Conservation (phyloP, 768 basidiomycete genomes). For the Calvatia gigantea region DNA sequence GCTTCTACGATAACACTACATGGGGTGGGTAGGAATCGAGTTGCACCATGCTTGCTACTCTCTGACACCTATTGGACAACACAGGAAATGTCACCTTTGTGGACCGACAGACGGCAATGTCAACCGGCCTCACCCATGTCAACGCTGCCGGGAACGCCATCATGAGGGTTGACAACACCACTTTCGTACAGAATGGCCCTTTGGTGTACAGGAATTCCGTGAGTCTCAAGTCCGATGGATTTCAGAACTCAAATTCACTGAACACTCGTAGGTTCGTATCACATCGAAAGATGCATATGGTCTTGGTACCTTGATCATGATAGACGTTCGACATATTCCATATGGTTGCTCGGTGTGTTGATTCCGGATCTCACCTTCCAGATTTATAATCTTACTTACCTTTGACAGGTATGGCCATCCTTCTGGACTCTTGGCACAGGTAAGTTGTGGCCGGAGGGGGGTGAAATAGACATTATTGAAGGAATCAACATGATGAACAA, state of each 20-base stretch:
- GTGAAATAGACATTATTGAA: constrained; percentile 71
- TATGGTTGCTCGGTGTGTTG: constrained; percentile 49
- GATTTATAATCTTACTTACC: not conserved
- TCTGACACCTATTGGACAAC: constrained; percentile 5
- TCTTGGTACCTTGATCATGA: constrained; percentile 40
- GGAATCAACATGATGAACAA: constrained; percentile 68
- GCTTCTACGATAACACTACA: constrained; percentile 15
- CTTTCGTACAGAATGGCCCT: constrained; percentile 35
- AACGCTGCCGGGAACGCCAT: constrained; percentile 62
- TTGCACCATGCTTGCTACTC: not conserved
- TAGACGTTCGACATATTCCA: constrained; percentile 45
- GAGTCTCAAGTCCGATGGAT: constrained; percentile 16
- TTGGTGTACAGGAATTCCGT: constrained; percentile 46
- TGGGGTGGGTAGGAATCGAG: constrained; percentile 12
- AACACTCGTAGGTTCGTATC: constrained; percentile 35
- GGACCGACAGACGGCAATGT: constrained; percentile 40
- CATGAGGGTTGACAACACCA: constrained; percentile 71
- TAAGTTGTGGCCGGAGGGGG: constrained; percentile 38
- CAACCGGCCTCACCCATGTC: constrained; percentile 53
- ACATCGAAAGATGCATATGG: constrained; percentile 39
- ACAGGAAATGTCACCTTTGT: constrained; percentile 66
- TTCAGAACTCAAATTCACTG: not conserved
- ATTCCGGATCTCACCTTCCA: not conserved
- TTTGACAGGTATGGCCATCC: constrained; percentile 40
- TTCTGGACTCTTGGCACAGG: constrained; percentile 46